Evolutionary conservation across 129 eudicot species (phyloP).

Genomic region (Lonicera japonica): DNA sequence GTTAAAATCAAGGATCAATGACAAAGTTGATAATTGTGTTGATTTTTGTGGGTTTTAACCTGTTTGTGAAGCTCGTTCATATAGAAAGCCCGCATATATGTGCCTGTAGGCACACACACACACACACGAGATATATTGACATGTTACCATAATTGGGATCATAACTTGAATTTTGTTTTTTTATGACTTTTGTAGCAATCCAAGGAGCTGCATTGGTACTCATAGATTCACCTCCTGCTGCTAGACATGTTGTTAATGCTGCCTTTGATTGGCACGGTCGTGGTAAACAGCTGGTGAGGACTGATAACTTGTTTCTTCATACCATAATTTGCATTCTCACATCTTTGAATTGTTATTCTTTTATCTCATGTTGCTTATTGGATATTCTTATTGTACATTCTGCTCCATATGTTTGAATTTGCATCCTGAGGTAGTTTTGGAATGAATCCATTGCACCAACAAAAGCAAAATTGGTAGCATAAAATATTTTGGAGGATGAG

Average conservation of each 20-base stretch:
- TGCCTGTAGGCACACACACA: too few relatives aligned
- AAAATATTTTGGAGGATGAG: too few relatives aligned
- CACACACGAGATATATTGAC: too few relatives aligned
- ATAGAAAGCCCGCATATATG: too few relatives aligned
- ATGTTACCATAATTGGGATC: background rate
- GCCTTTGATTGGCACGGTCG: conserved; percentile 81
- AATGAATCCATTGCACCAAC: background rate
- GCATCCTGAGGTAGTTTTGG: background rate
- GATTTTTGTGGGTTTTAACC: too few relatives aligned
- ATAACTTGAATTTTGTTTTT: conserved; percentile 12
- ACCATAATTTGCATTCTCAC: background rate
- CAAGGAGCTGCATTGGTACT: conserved; percentile 73
- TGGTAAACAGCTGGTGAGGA: conserved; percentile 77
- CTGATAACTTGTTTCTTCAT: background rate
- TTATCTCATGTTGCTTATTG: background rate
- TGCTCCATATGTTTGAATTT: background rate
- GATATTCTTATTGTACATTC: background rate
- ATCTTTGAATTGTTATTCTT: background rate
- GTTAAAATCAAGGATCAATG: too few relatives aligned
- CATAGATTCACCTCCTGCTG: conserved; percentile 47
- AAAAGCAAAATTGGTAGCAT: background rate
- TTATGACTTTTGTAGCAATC: conserved; percentile 38
- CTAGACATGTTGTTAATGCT: conserved; percentile 53
- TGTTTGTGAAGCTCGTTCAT: too few relatives aligned
- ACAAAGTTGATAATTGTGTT: too few relatives aligned